Base-by-base conservation (phyloP, 495 filamentous ascomycete genomes). In the Xylaria nigripes region DNA sequence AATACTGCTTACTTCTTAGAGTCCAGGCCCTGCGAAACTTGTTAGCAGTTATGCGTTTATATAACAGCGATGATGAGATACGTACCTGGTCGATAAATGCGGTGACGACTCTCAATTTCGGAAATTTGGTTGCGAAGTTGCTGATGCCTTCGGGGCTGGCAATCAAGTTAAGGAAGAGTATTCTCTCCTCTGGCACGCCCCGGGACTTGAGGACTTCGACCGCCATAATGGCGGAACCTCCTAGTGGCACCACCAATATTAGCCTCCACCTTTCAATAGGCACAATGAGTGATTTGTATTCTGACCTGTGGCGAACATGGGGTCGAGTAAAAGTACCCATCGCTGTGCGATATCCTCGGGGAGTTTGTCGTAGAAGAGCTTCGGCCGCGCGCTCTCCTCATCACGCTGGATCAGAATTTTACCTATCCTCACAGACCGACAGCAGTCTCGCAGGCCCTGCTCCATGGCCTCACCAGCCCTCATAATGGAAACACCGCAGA, bases 401-500 rank as follows among this genome's bases (percentile, higher is more conserved):
- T 98, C 92, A 50, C 94, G 72, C 71, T 98, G 93, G 65, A 97
- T 98, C 57, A 98, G 75, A 49, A 97, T 98, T 76, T 98, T 98
- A 48, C 93, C 94, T 63, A 98, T 97, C 50, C 94, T 78, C 29
- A 98, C 93, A 3, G 87, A 93, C 19, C 94, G 83, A 73, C 94
- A 98, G 72, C 94, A 98, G 70, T 98, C 92, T 18, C 94, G 79
- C 58, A 98, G 72, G 2, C 90, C 93, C 71, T 97, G 91, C 73
- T 97, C 93, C 93, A 98, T 97, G 30, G 92, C 87, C 69, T 98
- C 93, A 29, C 93, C 94, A 8, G 93, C 93, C 47, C 93, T 82
- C 93, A 98, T 97, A 61, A 98, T 97, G 10, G 87, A 94, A 41
- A 98, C 93, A 30, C 93, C 94, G 67, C 93, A 97, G 60, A 98